Base-by-base conservation (phyloP, 192 early-diverging fungal species). In the Umbelopsis vinacea region DNA sequence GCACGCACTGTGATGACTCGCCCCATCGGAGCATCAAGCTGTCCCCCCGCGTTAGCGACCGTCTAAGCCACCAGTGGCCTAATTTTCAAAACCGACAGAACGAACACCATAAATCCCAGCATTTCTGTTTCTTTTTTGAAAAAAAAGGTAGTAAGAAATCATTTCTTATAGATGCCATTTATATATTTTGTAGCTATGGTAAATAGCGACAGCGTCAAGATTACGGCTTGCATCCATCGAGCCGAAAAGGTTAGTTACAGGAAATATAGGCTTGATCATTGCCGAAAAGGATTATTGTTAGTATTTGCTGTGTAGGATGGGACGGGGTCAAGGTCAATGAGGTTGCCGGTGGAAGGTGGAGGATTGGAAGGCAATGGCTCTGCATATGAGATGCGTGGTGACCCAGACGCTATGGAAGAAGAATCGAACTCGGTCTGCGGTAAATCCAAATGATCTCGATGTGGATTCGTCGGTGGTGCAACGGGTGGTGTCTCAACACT, bases 371-470 rank as follows among this genome's bases (percentile, higher is more conserved):
- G 11, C 5, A 12, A 6, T 43, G 40, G 29, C 15, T 63, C 57
- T 63, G 29, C 12, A 37, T 29, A 26, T 2, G 4, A 12, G 2
- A 37, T 2, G 0, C 57, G 57, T 12, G 57, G 57, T 37, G 57
- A 63, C 2, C 26, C 33, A 5, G 57, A 63, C n/a, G 29, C 57
- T 37, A 63, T 38, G 29, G 57, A 63, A 8, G 57, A 63, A 5
- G 57, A 29, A 26, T 63, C 57, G 57, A 19, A 63, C 14, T 63
- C 57, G 3, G 57, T 63, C 19, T n/a, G 57, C 14, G 57, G 57
- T 4, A 63, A 35, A 19, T 63, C 57, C 4, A 63, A 19, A 63
- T 63, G 57, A 14, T 5, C 57, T 14, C 12, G 23, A 37, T 37
- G 15, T 12, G 57, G 57, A 37, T 63, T n/a, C 0, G 48, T 21